Base-by-base conservation (phyloP, 495 filamentous ascomycete genomes). In the Xylaria sp. region DNA sequence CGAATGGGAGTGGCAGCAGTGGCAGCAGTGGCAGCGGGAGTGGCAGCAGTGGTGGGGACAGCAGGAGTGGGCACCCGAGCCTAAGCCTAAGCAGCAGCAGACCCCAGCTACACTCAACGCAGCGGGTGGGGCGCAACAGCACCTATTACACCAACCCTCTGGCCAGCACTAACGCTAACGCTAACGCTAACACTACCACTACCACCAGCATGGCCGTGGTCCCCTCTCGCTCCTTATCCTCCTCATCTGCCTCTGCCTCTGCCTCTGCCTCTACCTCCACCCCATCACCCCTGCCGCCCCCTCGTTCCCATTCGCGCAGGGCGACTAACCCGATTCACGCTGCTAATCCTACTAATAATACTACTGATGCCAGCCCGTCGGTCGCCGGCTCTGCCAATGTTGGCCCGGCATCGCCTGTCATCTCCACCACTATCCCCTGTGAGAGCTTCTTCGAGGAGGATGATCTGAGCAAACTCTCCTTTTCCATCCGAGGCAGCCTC, bases 401-500 rank as follows among this genome's bases (percentile, higher is more conserved):
- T 44, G 48, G 46, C 61, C 69, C 61, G 26, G 41, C 68, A 52
- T 80, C 82, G 57, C 85, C 86, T 53, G 79, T 88, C 72, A 82
- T 79, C 71, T 83, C 80, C 67, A 88, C 86, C 46, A 62, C 75
- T 37, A 88, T 89, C 71, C 86, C 86, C 71, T 83, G 83, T 21
- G 85, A 86, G 67, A 83, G 80, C 68, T 78, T 88, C 37, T 76
- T 86, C 68, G 86, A 87, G 69, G 83, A 86, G 67, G 80, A 82
- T n/a, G 80, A 83, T 73, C 73, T 88, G 53, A 80, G 78, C 73
- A 74, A 78, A 41, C 72, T 90, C 52, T 80, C 81, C 57, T 90
- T 90, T 76, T 88, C 87, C 57, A 87, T 88, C 67, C 79, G 88
- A 66, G 90, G 90, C n/a, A 91, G 89, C 75, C 81, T 93, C 74